Conservation (phyloP, 345 rosid species). For the Xanthoceras sorbifolium region DNA sequence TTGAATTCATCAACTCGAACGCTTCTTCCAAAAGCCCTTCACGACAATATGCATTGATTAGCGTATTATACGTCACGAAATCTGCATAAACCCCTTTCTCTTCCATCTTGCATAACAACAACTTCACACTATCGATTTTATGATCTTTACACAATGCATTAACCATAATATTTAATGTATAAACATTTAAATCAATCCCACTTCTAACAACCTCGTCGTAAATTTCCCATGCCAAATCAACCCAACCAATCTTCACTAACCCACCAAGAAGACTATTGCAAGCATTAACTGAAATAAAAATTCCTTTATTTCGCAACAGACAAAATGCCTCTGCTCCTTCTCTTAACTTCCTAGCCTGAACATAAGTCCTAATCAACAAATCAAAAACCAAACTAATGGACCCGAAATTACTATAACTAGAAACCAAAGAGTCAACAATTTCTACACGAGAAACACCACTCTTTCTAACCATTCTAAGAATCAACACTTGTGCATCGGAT, state of each 20-base stretch:
- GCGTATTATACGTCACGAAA: constrained; percentile 68
- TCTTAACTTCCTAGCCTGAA: constrained; percentile 73
- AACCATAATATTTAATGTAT: constrained; percentile 78
- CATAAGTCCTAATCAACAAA: constrained; percentile 73
- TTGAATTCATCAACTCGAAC: constrained; percentile 53
- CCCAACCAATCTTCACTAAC: constrained; percentile 61
- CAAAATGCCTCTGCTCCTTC: constrained; percentile 57
- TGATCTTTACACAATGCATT: constrained; percentile 82
- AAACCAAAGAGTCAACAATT: constrained; percentile 54
- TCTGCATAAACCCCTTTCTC: constrained; percentile 62
- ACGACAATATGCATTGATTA: constrained; percentile 65
- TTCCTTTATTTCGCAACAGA: constrained; percentile 35
- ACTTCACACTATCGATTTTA: constrained; percentile 45
- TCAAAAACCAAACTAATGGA: constrained; percentile 54
- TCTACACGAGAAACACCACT: constrained; percentile 67
- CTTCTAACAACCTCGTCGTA: constrained; percentile 38
- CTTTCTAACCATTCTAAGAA: constrained; percentile 78
- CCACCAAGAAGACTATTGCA: constrained; percentile 63
- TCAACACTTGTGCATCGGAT: constrained; percentile 71
- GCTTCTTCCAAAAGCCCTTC: constrained; percentile 65
- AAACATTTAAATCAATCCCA: constrained; percentile 42
- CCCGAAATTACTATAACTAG: constrained; percentile 31
- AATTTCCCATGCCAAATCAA: constrained; percentile 60
- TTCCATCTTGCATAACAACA: constrained; percentile 52
- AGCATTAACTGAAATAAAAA: constrained; percentile 42